phyloP scores from a whole-genome alignment of 495 filamentous ascomycete species.

The Bryoglossum gracile region DNA sequence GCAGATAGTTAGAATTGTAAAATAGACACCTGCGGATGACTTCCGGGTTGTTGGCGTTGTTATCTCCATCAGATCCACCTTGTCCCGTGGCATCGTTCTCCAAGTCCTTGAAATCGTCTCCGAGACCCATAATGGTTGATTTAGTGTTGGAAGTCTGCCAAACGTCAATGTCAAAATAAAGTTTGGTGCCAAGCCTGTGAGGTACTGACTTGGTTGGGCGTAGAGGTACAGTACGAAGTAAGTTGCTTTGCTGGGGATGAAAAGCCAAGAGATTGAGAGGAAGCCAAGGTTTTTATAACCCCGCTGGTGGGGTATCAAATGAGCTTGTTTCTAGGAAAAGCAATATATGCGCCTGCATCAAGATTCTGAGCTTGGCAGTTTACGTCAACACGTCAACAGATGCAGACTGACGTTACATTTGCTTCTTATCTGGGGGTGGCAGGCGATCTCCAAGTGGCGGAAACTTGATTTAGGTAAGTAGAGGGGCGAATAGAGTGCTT shows the following conservation, averaged over 20 bases:
- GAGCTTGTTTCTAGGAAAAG: neutral
- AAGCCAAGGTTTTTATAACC: neutral
- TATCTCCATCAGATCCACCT: slow-evolving; percentile 26
- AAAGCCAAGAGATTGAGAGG: neutral
- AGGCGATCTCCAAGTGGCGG: neutral
- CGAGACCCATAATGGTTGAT: slow-evolving; percentile 19
- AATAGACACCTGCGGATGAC: neutral
- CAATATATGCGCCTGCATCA: neutral
- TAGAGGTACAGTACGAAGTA: too few relatives aligned
- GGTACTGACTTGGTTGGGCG: too few relatives aligned
- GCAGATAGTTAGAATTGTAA: neutral
- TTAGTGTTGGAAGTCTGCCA: neutral
- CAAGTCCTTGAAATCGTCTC: slow-evolving; percentile 21
- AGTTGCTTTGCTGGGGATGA: neutral
- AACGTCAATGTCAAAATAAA: neutral
- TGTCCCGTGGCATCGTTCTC: slow-evolving; percentile 20
- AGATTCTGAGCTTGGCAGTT: neutral
- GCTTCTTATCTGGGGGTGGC: neutral
- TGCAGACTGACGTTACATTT: neutral
- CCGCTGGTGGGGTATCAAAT: neutral
- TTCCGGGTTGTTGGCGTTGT: slow-evolving; percentile 25
- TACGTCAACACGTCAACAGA: neutral
- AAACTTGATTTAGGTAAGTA: neutral
- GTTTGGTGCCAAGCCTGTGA: neutral
- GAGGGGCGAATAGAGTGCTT: neutral